Base-by-base conservation (phyloP, 208 protist species). In the Paratrypanosoma confusum region DNA sequence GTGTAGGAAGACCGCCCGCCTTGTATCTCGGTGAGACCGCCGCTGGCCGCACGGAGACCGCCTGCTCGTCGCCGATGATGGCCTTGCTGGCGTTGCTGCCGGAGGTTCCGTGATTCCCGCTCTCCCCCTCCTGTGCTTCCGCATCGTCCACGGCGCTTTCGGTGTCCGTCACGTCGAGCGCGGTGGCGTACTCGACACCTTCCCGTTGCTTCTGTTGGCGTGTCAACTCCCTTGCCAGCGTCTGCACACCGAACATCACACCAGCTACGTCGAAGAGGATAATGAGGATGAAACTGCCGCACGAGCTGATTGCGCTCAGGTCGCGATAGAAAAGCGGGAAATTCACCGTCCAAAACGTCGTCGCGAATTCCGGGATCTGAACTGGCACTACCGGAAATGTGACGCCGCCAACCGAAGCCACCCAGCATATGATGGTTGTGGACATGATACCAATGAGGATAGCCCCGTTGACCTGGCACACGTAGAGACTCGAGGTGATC, bases 361-460 rank as follows among this genome's bases (percentile, higher is more conserved):
- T n/a, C 11, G 11, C 29, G 29, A 34, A 34, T 10, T 14, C 11
- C n/a, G 29, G 29, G 29, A 34, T n/a, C n/a, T 34, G 29, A 34
- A 34, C 29, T 34, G 29, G 29, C 10, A n/a, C n/a, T 10, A 10
- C 29, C 10, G 29, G 29, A 34, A 34, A 34, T n/a, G 10, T 34
- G 29, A 34, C 29, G 29, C 29, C 29, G 10, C 29, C 29, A 10
- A 34, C 11, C 29, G 29, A 34, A n/a, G n/a, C 10, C 11, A 10
- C n/a, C 29, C 29, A 34, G 29, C 29, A 34, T 14, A 34, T 34
- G n/a, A 34, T 34, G 29, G 29, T 34, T 14, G 29, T 34, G 29
- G 29, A 14, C 11, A n/a, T 14, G 29, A 34, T 34, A 14, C 29
- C 29, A n/a, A 34, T 34, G n/a, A 34, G 29, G n/a, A 34, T 34